phyloP scores from a whole-genome alignment of 164 flowering plant genomes.

The Cinnamomum chago region DNA sequence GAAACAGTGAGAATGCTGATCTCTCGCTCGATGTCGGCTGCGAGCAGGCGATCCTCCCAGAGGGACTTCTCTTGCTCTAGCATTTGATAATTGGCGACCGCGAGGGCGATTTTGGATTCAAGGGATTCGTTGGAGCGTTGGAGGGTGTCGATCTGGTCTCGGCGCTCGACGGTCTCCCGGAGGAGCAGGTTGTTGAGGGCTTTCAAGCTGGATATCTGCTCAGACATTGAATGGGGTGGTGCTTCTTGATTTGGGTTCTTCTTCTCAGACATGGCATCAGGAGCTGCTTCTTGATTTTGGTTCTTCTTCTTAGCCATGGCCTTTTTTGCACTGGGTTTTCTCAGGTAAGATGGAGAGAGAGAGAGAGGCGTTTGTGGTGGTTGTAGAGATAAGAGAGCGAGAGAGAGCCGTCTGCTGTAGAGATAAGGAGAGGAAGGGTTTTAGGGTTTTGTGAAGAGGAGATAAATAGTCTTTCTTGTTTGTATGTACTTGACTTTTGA shows the following conservation, averaged over 20 bases:
- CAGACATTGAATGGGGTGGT: slow-evolving; percentile 17
- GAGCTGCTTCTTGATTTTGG: not conserved
- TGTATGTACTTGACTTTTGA: too few relatives aligned
- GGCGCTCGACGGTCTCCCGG: slow-evolving; percentile 47
- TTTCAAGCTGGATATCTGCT: slow-evolving; percentile 51
- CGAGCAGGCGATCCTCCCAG: slow-evolving; percentile 1
- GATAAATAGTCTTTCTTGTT: too few relatives aligned
- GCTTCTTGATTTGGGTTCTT: slow-evolving; percentile 2
- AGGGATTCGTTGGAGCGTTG: slow-evolving; percentile 29
- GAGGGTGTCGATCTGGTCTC: slow-evolving; percentile 51
- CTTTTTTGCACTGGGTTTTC: not conserved
- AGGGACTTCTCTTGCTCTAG: slow-evolving; percentile 29
- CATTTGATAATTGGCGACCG: slow-evolving; percentile 17
- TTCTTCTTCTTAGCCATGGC: slow-evolving; percentile 13
- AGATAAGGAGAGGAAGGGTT: too few relatives aligned
- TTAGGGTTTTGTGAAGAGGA: too few relatives aligned
- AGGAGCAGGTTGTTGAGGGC: slow-evolving; percentile 55
- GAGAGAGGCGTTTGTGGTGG: too few relatives aligned
- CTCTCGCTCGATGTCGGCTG: slow-evolving; percentile 4
- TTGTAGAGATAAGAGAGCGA: too few relatives aligned
- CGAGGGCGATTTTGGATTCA: slow-evolving; percentile 39
- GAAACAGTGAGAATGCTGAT: not conserved
- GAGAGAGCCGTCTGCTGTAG: too few relatives aligned
- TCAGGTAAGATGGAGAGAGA: too few relatives aligned
- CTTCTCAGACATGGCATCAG: slow-evolving; percentile 23